phyloP scores from a whole-genome alignment of 306 rosid genomes.

The Comarum palustre region DNA sequence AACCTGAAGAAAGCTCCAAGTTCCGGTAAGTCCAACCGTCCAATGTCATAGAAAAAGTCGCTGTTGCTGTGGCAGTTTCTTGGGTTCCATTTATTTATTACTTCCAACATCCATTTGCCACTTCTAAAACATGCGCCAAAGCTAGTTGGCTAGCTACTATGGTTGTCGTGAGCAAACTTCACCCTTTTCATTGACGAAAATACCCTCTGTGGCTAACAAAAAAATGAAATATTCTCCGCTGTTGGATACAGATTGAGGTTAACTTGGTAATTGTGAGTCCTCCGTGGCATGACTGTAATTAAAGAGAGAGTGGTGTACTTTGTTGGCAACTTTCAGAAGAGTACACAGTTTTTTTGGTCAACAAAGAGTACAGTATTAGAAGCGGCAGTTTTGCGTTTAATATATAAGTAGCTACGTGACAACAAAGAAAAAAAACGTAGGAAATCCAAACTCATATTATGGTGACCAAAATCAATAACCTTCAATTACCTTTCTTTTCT shows the following conservation, averaged over 20 bases:
- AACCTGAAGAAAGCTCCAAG: background rate
- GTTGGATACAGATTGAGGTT: background rate
- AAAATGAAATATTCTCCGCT: background rate
- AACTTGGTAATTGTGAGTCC: background rate
- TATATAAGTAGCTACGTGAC: background rate
- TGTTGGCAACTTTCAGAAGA: background rate
- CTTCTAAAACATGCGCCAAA: conserved; percentile 21
- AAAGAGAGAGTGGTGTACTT: background rate
- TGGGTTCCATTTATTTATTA: background rate
- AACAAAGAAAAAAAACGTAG: background rate
- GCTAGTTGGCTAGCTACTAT: background rate
- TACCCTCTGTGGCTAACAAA: background rate
- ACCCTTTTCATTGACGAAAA: background rate
- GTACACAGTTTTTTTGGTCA: too few species aligned
- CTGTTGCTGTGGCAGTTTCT: conserved; percentile 10
- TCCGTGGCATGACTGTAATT: background rate
- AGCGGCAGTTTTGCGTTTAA: background rate
- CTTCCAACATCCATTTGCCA: conserved; percentile 11
- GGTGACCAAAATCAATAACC: background rate
- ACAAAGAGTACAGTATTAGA: background rate
- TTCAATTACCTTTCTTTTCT: background rate
- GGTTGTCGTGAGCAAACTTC: background rate
- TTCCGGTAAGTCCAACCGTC: conserved; percentile 7
- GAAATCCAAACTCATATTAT: background rate
- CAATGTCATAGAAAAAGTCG: background rate